A percentile compares a stretch with the other conserved stretches of the same genome.
Conservation (phyloP, 352 stramenopile genomes). For the Saprolegnia diclina region DNA sequence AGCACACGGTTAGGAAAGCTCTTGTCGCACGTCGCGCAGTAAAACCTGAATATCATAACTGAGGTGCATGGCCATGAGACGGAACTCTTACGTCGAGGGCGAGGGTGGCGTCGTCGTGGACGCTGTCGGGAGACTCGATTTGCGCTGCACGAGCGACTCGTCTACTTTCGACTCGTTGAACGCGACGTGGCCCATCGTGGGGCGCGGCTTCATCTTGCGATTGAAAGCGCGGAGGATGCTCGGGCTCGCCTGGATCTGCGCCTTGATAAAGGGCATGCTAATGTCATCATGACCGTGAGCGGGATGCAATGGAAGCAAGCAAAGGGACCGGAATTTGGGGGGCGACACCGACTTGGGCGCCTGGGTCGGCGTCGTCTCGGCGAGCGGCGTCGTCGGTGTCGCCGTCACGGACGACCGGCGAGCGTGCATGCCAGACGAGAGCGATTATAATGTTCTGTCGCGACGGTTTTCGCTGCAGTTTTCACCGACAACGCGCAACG, state of each 20-base stretch:
- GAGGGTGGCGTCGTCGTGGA: background rate
- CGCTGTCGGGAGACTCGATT: background rate
- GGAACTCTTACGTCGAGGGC: background rate
- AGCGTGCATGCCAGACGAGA: background rate
- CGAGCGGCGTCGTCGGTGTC: too few relatives aligned
- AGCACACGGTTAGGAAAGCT: background rate
- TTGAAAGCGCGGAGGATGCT: background rate
- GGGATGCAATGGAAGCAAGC: background rate
- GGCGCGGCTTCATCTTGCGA: background rate
- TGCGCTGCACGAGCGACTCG: background rate
- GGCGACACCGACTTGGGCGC: background rate
- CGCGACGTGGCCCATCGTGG: background rate
- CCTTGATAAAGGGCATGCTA: background rate
- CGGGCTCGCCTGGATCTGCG: background rate
- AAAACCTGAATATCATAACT: background rate
- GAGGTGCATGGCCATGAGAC: background rate
- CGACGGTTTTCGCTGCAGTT: background rate
- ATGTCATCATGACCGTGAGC: too few relatives aligned
- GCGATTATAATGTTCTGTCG: background rate
- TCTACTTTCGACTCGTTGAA: background rate
- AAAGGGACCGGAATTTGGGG: background rate
- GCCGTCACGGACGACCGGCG: background rate
- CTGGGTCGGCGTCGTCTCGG: too few relatives aligned
- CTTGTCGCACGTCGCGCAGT: constrained; percentile 2
- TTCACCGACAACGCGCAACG: background rate